phyloP scores from a whole-genome alignment of 306 rosid species.

The Prinsepia uniflora region DNA sequence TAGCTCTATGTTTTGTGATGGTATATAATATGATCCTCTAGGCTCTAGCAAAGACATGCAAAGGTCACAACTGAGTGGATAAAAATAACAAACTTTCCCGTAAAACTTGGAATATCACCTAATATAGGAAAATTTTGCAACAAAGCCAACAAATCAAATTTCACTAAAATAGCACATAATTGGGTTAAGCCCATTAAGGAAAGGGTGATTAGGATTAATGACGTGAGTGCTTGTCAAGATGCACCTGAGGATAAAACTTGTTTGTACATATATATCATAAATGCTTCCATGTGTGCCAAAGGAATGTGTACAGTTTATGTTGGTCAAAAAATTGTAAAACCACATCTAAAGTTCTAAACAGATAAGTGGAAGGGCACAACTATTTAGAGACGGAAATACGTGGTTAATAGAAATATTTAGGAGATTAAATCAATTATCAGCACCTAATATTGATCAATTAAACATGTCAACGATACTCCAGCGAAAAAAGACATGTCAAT shows the following conservation, averaged over 20 bases:
- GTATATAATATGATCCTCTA: background rate
- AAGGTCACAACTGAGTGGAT: background rate
- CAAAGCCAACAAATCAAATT: background rate
- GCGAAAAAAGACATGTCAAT: background rate
- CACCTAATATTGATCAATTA: conserved; percentile 9
- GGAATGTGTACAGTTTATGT: conserved; percentile 5
- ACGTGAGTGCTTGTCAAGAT: background rate
- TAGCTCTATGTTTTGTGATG: background rate
- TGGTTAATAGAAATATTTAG: background rate
- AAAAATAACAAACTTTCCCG: background rate
- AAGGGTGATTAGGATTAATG: background rate
- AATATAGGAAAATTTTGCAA: background rate
- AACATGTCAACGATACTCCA: conserved; percentile 16
- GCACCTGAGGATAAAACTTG: background rate
- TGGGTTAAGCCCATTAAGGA: background rate
- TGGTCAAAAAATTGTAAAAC: conserved; percentile 1
- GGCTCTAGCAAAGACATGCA: background rate
- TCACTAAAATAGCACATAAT: background rate
- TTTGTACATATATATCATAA: background rate
- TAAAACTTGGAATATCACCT: background rate
- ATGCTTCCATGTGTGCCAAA: background rate
- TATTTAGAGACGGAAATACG: conserved; percentile 6
- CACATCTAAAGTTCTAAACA: background rate
- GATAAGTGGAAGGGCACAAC: background rate
- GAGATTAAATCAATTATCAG: conserved; percentile 7